Evolutionary conservation across 2,329 filamentous ascomycete genomes (phyloP).

Genomic region (Onygena corvina): DNA sequence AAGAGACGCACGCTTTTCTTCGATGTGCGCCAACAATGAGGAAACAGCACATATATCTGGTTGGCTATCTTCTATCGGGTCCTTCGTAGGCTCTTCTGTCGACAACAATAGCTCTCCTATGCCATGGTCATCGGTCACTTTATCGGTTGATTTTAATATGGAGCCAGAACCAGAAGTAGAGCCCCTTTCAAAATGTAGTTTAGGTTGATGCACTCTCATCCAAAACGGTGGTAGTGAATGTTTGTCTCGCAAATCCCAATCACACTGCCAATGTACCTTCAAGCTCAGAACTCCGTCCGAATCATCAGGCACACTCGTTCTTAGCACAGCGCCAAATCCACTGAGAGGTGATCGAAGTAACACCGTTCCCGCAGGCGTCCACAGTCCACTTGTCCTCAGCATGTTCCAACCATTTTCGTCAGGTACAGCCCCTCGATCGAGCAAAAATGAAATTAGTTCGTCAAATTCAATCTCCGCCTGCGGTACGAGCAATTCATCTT

Average conservation of each 20-base stretch:
- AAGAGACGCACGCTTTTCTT: slow-evolving; percentile 17
- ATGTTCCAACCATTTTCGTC: slow-evolving; percentile 48
- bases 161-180: not conserved
- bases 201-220: slow-evolving; percentile 26
- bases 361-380: slow-evolving; percentile 49
- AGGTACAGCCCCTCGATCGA: slow-evolving; percentile 52
- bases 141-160: not conserved
- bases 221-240: slow-evolving; percentile 49
- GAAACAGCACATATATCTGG: not conserved
- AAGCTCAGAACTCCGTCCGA: slow-evolving; percentile 50
- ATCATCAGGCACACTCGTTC: slow-evolving; percentile 46
- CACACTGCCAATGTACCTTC: slow-evolving; percentile 44
- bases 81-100: not conserved
- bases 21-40: slow-evolving; percentile 16
- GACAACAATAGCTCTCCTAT: not conserved
- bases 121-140: not conserved
- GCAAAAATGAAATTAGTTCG: slow-evolving; percentile 48
- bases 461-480: slow-evolving; percentile 45
- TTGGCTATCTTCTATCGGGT: not conserved
- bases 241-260: slow-evolving; percentile 44
- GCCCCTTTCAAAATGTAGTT: not conserved
- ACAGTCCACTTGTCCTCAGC: slow-evolving; percentile 46
- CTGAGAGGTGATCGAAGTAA: slow-evolving; percentile 45
- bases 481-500: slow-evolving; percentile 37
- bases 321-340: slow-evolving; percentile 38